phyloP scores from a whole-genome alignment of 306 rosid species.

The Quercus engelmannii region DNA sequence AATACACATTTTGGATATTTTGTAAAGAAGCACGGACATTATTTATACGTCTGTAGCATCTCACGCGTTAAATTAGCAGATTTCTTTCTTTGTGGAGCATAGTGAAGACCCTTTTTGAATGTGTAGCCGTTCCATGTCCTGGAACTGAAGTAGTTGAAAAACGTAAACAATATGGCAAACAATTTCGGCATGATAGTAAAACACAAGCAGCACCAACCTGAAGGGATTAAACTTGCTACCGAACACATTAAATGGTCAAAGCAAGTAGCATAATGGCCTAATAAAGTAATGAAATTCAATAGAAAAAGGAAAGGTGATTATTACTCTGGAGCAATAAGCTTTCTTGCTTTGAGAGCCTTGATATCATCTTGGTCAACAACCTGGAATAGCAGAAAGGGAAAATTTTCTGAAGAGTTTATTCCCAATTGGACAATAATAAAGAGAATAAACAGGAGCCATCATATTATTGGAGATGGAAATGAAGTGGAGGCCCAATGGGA shows the following conservation, averaged over 20 bases:
- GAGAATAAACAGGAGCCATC: neutral
- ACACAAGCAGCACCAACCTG: neutral
- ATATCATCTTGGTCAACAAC: constrained; percentile 57
- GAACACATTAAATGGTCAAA: neutral
- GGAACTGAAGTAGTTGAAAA: constrained; percentile 8
- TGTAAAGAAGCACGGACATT: too few species aligned
- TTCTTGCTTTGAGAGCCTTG: constrained; percentile 68
- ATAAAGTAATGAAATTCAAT: neutral
- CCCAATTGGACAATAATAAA: neutral
- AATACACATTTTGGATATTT: too few species aligned
- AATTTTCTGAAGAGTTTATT: constrained; percentile 18
- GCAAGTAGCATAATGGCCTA: too few species aligned
- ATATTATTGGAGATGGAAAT: neutral
- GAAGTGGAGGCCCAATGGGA: neutral
- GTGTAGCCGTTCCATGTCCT: constrained; percentile 83
- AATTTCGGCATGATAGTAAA: neutral
- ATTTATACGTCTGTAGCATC: too few species aligned
- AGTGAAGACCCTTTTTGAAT: constrained; percentile 62
- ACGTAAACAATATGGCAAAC: neutral
- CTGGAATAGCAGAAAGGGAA: constrained; percentile 37
- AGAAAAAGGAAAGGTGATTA: constrained; percentile 1
- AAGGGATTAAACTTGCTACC: neutral
- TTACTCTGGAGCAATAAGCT: constrained; percentile 72
- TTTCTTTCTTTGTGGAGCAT: constrained; percentile 78
- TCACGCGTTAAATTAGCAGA: constrained; percentile 18